Base-by-base conservation (phyloP, 1,284 basidiomycete species). In the Blastosporella zonata region DNA sequence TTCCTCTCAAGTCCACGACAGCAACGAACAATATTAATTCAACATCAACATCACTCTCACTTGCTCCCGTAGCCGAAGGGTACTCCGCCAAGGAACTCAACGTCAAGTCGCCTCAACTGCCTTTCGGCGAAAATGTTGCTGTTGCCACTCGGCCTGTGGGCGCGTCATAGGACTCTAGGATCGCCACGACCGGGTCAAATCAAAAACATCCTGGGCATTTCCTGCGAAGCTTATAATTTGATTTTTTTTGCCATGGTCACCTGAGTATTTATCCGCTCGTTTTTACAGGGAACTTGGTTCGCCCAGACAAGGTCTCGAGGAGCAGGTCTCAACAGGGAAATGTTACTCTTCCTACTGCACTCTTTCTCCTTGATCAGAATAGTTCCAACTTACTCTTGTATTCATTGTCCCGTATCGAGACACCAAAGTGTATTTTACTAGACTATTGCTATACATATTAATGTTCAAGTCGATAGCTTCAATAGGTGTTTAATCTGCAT, bases 121-220 rank as follows among this genome's bases (percentile, higher is more conserved):
- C 82, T 10, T 78, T 81, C 54, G 77, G 77, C 54, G 86, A 89
- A 64, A 82, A 79, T 56, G 73, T 80, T 52, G 71, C 78, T 46
- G 70, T 86, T 45, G 72, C 76, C 49, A 74, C 81, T 45, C 72
- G 76, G 45, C 66, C 70, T 21, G 64, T 78, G 40, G 69, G 69
- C 41, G 76, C 72, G 27, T 76, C 74, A 77, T 84, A 76, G 68
- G 59, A 60, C 17, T 6, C 17, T 34, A 29, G 46, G 28, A 46
- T 40, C 34, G 44, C 25, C 36, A 28, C 50, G 50, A 49, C 41
- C 43, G 52, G 50, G 55, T 51, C 48, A 51, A 49, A 52, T 43
- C 35, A 41, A 53, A 50, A 47, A 23, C 25, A 41, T 34, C 46
- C 28, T 50, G 46, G 53, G 53, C 59, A 52, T 51, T 47, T 53